These are phyloP conservation scores for Ceratocystis albifundus DNA, from an alignment of 2,329 filamentous ascomycete species.

Conservation along the genomic window DNA sequence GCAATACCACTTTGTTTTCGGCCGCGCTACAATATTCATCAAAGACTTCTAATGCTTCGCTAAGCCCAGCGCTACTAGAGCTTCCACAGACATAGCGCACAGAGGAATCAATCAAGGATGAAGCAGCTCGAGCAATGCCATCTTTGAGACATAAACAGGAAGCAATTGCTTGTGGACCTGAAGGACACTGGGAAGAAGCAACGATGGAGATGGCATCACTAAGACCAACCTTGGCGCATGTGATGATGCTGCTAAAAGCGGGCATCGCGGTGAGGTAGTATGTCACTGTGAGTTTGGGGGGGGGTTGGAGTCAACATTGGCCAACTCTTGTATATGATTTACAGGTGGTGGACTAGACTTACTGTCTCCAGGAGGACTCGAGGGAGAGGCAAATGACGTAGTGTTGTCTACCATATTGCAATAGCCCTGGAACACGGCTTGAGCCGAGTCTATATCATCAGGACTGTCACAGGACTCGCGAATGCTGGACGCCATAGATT, in stretches of 20 bases:
- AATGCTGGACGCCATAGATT: slow-evolving; percentile 35
- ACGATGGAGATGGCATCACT: slow-evolving; percentile 12
- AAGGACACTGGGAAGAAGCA: slow-evolving; percentile 12
- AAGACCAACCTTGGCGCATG: slow-evolving; percentile 37
- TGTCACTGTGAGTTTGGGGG: slow-evolving; percentile 34
- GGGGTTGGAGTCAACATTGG: background rate
- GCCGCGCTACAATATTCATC: slow-evolving; percentile 42
- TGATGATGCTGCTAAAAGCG: slow-evolving; percentile 35
- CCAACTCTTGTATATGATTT: background rate
- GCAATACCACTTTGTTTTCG: slow-evolving; percentile 33
- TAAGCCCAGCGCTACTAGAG: slow-evolving; percentile 36
- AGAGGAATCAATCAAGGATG: slow-evolving; percentile 35
- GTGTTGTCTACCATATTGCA: slow-evolving; percentile 41
- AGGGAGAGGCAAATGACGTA: slow-evolving; percentile 37
- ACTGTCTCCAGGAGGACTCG: slow-evolving; percentile 42
- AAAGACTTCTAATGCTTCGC: slow-evolving; percentile 38
- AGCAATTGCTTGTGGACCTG: slow-evolving; percentile 39
- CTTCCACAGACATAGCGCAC: slow-evolving; percentile 37
- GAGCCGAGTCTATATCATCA: slow-evolving; percentile 33
- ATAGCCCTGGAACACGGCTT: slow-evolving; percentile 41
- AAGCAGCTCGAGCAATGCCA: slow-evolving; percentile 35
- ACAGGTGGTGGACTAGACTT: slow-evolving; percentile 26
- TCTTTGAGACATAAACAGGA: slow-evolving; percentile 44
- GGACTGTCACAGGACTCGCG: slow-evolving; percentile 37
- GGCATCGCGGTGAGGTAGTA: slow-evolving; percentile 45